phyloP scores from a whole-genome alignment of 345 rosid species.

The Ceriops zippeliana region DNA sequence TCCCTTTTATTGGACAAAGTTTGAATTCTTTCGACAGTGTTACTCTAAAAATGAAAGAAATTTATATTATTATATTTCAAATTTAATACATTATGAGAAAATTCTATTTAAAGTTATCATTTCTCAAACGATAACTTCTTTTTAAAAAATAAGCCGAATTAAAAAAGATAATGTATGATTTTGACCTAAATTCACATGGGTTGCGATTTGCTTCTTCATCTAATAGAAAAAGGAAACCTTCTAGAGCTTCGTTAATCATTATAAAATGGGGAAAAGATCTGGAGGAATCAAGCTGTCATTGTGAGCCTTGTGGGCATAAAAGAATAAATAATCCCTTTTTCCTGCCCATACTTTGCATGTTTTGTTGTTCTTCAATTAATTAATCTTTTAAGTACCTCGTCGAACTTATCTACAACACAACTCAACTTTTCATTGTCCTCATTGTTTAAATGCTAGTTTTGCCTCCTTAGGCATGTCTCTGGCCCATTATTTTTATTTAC shows the following conservation, averaged over 20 bases:
- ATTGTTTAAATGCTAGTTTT: neutral
- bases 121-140: too few relatives aligned
- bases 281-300: slow-evolving; percentile 8
- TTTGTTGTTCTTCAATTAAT: neutral
- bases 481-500: neutral
- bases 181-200: too few relatives aligned
- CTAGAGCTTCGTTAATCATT: slow-evolving; percentile 7
- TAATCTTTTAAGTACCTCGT: slow-evolving; percentile 2
- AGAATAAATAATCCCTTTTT: slow-evolving; percentile 7
- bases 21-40: too few relatives aligned
- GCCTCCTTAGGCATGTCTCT: neutral
- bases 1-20: too few relatives aligned
- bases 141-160: too few relatives aligned
- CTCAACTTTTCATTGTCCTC: neutral
- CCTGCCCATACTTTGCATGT: neutral
- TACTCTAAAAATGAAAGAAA: too few relatives aligned
- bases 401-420: slow-evolving; percentile 17
- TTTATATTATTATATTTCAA: too few relatives aligned
- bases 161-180: too few relatives aligned
- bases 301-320: slow-evolving; percentile 12
- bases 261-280: slow-evolving; percentile 1
- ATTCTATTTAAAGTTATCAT: too few relatives aligned
- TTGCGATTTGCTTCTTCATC: too few relatives aligned
- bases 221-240: too few relatives aligned
- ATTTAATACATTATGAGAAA: too few relatives aligned